Percentiles rank a stretch among this genome's conserved stretches.
phyloP scores from a whole-genome alignment of 176 grass and related monocot genomes.

The Phoenix roebelenii region DNA sequence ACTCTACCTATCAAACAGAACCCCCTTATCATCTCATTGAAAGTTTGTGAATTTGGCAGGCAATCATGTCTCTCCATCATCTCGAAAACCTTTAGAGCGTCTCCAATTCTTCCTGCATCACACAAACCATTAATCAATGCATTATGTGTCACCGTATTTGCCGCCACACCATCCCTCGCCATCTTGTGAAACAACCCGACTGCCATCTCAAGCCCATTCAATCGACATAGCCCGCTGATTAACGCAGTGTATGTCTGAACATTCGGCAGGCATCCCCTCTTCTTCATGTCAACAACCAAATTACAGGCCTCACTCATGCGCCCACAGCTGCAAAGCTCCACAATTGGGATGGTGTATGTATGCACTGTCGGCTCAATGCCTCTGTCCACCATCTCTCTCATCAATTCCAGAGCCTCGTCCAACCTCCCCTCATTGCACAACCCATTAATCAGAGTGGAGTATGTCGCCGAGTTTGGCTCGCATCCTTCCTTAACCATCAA shows the following conservation, averaged over 20 bases:
- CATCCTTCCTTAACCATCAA: slow-evolving; percentile 29
- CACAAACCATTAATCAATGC: slow-evolving; percentile 39
- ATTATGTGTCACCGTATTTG: slow-evolving; percentile 42
- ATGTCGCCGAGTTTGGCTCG: slow-evolving; percentile 37
- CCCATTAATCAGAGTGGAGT: slow-evolving; percentile 29
- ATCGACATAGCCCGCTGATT: slow-evolving; percentile 35
- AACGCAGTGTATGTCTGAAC: slow-evolving; percentile 39
- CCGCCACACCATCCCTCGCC: slow-evolving; percentile 32
- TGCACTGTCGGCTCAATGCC: slow-evolving; percentile 26
- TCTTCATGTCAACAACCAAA: slow-evolving; percentile 36
- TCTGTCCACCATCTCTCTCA: slow-evolving; percentile 29
- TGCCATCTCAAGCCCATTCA: slow-evolving; percentile 31
- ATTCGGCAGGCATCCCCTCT: slow-evolving; percentile 29
- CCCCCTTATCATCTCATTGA: slow-evolving; percentile 47
- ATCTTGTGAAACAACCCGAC: slow-evolving; percentile 57
- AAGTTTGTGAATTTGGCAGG: slow-evolving; percentile 31
- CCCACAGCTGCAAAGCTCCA: slow-evolving; percentile 22
- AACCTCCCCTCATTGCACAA: slow-evolving; percentile 23
- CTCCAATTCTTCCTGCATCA: slow-evolving; percentile 22
- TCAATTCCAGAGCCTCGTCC: slow-evolving; percentile 33
- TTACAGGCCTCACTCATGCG: slow-evolving; percentile 34
- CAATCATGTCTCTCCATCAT: slow-evolving; percentile 31
- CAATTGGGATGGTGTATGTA: slow-evolving; percentile 29
- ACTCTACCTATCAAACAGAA: slow-evolving; percentile 34
- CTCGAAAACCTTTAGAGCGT: slow-evolving; percentile 33